These are phyloP conservation scores for Pythium rishiriense DNA, from an alignment of 352 stramenopile genomes.

Conservation along the genomic window DNA sequence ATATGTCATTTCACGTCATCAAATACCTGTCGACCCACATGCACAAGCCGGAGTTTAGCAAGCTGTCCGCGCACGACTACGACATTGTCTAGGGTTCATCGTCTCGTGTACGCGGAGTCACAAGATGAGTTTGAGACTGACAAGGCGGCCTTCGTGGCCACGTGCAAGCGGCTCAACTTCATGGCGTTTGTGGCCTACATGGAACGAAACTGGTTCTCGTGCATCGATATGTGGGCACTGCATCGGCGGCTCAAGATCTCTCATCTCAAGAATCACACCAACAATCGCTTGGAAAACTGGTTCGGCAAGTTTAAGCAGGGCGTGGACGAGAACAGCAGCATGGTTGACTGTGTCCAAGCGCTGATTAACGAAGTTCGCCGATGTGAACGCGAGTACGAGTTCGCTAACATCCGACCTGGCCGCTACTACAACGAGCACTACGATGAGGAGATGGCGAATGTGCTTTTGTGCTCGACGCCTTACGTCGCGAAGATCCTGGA, in stretches of 20 bases:
- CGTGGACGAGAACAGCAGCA: constrained; percentile 3
- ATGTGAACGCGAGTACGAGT: constrained; percentile 5
- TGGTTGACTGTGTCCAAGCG: constrained; percentile 5
- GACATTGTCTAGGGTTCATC: constrained; percentile 18
- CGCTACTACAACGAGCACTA: constrained; percentile 25
- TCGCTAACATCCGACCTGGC: background rate
- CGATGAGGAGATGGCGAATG: constrained; percentile 23
- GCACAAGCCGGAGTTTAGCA: constrained; percentile 18
- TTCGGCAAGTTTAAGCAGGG: constrained; percentile 33
- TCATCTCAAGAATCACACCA: constrained; percentile 34
- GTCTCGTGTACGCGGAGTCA: constrained; percentile 1
- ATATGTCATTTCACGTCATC: constrained; percentile 19
- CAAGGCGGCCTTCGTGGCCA: background rate
- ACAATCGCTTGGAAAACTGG: constrained; percentile 34
- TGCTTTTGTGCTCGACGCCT: constrained; percentile 25
- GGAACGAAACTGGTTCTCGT: constrained; percentile 25
- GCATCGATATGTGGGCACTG: constrained; percentile 28
- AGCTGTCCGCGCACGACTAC: constrained; percentile 18
- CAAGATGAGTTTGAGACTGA: constrained; percentile 10
- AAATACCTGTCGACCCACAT: constrained; percentile 10
- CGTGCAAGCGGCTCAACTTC: constrained; percentile 11
- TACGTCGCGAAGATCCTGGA: constrained; percentile 25
- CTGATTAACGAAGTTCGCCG: constrained; percentile 11
- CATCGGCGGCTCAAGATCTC: constrained; percentile 11
- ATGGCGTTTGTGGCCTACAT: constrained; percentile 24